phyloP scores from a whole-genome alignment of 2,329 filamentous ascomycete species.

The Clonostachys solani region DNA sequence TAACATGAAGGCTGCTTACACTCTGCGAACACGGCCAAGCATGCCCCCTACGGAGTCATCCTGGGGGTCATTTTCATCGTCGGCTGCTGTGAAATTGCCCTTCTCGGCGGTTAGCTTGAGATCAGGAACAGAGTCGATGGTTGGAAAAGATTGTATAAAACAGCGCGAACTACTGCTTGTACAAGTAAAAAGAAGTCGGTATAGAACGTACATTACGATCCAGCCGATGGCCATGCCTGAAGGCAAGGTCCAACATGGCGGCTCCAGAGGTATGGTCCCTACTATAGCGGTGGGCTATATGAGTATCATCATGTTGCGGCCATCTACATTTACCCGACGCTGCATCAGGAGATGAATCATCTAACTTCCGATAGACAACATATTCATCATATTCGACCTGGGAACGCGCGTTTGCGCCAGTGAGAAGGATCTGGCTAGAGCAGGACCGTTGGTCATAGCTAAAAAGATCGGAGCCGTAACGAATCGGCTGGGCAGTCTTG shows the following conservation, averaged over 20 bases:
- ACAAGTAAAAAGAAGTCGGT: not conserved
- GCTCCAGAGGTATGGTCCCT: conserved; percentile 22
- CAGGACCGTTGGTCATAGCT: conserved; percentile 26
- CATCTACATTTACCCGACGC: conserved; percentile 2
- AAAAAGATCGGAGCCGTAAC: conserved; percentile 26
- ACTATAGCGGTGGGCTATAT: conserved; percentile 25
- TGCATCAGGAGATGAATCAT: conserved; percentile 6
- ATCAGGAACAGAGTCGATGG: not conserved
- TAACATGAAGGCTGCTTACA: conserved; percentile 17
- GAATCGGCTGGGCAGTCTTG: conserved; percentile 1
- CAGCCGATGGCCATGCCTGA: conserved; percentile 19
- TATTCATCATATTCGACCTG: conserved; percentile 31
- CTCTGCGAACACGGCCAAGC: conserved; percentile 27
- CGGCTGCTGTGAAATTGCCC: conserved; percentile 15
- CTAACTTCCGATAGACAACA: conserved; percentile 22
- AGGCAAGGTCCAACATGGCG: conserved; percentile 22
- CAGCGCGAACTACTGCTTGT: not conserved
- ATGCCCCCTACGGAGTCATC: conserved; percentile 14
- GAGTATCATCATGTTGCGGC: conserved; percentile 9
- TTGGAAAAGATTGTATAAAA: not conserved
- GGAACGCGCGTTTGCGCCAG: conserved; percentile 16
- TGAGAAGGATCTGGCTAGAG: conserved; percentile 25
- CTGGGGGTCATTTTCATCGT: conserved; percentile 9
- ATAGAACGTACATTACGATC: conserved; percentile 17
- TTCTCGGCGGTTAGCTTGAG: conserved; percentile 1